phyloP scores from a whole-genome alignment of 306 rosid genomes.

The Spatholobus suberectus region DNA sequence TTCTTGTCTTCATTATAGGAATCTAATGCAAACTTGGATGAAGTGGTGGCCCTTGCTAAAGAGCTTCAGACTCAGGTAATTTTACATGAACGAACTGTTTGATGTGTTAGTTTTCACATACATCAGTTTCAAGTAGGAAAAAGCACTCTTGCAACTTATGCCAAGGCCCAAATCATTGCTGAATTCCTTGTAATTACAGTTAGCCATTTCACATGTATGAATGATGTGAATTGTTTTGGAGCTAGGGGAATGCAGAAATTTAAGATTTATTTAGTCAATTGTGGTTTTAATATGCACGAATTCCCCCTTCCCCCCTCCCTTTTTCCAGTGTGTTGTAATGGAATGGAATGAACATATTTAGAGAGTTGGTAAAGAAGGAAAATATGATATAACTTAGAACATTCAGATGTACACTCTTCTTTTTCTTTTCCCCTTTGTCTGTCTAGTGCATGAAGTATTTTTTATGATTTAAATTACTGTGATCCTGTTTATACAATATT shows the following conservation, averaged over 20 bases:
- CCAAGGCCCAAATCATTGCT: background rate
- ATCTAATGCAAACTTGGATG: conserved; percentile 91
- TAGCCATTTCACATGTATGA: background rate
- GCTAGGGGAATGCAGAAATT: conserved; percentile 12
- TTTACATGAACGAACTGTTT: conserved; percentile 20
- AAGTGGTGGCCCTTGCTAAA: conserved; percentile 84
- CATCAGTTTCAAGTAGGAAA: background rate
- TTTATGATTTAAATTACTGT: background rate
- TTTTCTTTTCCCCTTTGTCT: background rate
- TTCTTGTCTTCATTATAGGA: conserved; percentile 58
- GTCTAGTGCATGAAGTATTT: background rate
- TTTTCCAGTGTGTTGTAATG: background rate
- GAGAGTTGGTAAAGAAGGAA: background rate
- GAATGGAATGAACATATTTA: background rate
- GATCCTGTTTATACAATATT: background rate
- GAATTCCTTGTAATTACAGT: background rate
- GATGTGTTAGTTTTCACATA: background rate
- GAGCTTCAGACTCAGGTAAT: conserved; percentile 89
- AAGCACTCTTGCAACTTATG: background rate
- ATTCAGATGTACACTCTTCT: background rate
- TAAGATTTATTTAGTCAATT: background rate
- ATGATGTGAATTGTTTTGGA: background rate
- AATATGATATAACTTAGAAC: background rate
- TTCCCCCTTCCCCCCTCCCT: too few species aligned
- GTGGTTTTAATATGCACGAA: conserved; percentile 17